Percentiles rank a stretch among this genome's conserved stretches.
Conservation (phyloP, 306 rosid species). For the Citrullus colocynthis region DNA sequence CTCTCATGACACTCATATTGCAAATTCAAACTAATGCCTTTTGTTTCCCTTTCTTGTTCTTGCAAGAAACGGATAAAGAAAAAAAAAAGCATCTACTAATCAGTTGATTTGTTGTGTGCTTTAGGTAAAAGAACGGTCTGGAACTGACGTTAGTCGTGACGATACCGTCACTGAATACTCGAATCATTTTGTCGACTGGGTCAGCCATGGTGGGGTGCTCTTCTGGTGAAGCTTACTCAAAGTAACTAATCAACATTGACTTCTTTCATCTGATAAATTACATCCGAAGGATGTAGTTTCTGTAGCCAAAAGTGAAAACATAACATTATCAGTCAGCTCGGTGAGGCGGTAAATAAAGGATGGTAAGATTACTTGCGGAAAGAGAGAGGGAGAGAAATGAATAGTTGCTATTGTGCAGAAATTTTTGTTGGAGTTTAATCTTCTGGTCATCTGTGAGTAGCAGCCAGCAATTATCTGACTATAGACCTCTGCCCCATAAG, state of each 20-base stretch:
- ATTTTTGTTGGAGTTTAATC: constrained; percentile 8
- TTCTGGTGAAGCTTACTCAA: constrained; percentile 10
- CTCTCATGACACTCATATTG: not conserved
- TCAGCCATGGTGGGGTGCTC: constrained; percentile 26
- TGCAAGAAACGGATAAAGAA: not conserved
- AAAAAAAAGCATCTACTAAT: not conserved
- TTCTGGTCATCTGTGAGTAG: constrained; percentile 7
- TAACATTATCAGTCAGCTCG: not conserved
- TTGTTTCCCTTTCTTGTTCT: not conserved
- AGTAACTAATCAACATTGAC: constrained; percentile 10
- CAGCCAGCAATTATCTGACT: not conserved
- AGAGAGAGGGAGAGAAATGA: not conserved
- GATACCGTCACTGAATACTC: constrained; percentile 12
- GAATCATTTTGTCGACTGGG: constrained; percentile 34
- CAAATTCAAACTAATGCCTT: not conserved
- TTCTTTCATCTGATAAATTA: constrained; percentile 10
- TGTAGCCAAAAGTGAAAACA: constrained; percentile 4
- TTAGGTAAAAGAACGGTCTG: constrained; percentile 15
- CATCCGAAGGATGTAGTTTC: constrained; percentile 51
- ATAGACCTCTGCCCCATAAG: not conserved
- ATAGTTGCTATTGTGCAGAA: constrained; percentile 7
- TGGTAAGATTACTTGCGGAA: not conserved
- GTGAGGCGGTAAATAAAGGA: constrained; percentile 27
- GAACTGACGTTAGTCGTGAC: constrained; percentile 16
- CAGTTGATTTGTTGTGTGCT: not conserved